A percentile compares a stretch with the other conserved stretches of the same genome.
phyloP scores from a whole-genome alignment of 75 land plant genomes.

The Azolla pinnata region DNA sequence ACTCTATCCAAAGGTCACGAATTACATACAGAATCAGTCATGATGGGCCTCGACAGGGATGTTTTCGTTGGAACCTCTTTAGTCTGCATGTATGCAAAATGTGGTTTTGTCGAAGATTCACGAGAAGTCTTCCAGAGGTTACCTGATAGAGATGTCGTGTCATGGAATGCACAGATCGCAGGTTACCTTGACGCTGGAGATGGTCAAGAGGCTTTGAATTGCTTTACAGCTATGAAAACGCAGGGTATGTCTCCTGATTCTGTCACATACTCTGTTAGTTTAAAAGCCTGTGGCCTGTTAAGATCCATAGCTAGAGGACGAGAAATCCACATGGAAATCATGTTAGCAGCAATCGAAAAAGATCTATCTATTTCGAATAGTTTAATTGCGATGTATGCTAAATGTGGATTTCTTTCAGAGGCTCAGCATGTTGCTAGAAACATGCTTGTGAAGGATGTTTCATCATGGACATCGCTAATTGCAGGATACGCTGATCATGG shows the following conservation, averaged over 20 bases:
- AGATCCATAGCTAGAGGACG: constrained; percentile 9
- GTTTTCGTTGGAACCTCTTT: not conserved
- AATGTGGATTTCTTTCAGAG: constrained; percentile 22
- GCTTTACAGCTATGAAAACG: constrained; percentile 4
- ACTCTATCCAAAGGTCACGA: constrained; percentile 9
- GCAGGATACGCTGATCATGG: constrained; percentile 33
- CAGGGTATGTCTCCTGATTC: constrained; percentile 14
- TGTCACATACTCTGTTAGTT: constrained; percentile 8
- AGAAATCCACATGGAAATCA: constrained; percentile 26
- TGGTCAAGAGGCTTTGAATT: constrained; percentile 9
- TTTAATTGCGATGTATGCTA: constrained; percentile 49
- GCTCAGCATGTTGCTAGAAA: constrained; percentile 41
- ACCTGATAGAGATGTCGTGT: constrained; percentile 1
- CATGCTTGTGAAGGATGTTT: constrained; percentile 35
- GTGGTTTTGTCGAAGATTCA: constrained; percentile 5
- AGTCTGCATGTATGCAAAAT: constrained; percentile 14
- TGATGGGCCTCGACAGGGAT: constrained; percentile 1
- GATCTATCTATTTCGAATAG: constrained; percentile 48
- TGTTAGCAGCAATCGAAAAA: constrained; percentile 21
- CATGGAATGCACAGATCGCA: constrained; percentile 19
- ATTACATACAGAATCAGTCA: constrained; percentile 4
- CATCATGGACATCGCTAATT: constrained; percentile 56
- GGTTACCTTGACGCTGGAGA: constrained; percentile 13
- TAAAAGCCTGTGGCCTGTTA: constrained; percentile 8
- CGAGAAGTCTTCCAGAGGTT: constrained; percentile 12